Percentiles rank a stretch among this genome's conserved stretches.
These are phyloP conservation scores for Comarum palustre DNA, from an alignment of 306 rosid species.

Conservation along the genomic window DNA sequence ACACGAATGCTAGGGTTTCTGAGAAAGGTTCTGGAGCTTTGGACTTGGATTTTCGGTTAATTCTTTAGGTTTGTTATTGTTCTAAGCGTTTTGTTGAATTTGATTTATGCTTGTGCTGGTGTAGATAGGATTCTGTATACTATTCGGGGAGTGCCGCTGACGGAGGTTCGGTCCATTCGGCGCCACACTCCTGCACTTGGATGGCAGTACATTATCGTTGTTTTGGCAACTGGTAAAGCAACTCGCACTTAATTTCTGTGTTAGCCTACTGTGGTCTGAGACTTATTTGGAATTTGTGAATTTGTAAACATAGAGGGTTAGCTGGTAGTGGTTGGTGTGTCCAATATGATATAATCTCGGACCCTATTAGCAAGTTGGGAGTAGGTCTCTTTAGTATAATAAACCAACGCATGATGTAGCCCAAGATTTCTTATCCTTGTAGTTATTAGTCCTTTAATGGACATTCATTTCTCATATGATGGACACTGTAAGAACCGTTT, in stretches of 20 bases:
- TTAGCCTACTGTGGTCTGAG: not conserved
- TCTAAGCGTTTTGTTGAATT: slow-evolving; percentile 7
- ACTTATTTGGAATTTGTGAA: not conserved
- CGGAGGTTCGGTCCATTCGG: slow-evolving; percentile 83
- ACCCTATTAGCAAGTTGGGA: not conserved
- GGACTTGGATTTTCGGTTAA: slow-evolving; percentile 4
- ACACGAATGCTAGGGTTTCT: slow-evolving; percentile 60
- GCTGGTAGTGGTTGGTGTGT: not conserved
- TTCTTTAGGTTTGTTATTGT: not conserved
- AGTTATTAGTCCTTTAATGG: not conserved
- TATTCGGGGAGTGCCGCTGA: slow-evolving; percentile 70
- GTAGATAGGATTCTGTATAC: slow-evolving; percentile 84
- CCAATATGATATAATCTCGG: not conserved
- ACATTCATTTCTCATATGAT: not conserved
- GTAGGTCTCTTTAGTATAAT: not conserved
- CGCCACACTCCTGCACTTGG: slow-evolving; percentile 88
- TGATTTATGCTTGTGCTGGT: slow-evolving; percentile 24
- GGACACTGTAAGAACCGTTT: not conserved
- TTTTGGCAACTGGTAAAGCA: slow-evolving; percentile 71
- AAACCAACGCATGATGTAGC: not conserved
- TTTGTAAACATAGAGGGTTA: not conserved
- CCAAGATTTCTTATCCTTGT: not conserved
- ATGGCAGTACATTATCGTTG: slow-evolving; percentile 87
- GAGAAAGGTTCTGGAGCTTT: slow-evolving; percentile 60
- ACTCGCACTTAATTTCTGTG: not conserved